Base-by-base conservation (phyloP, 208 protist genomes). In the Leishmania aethiopica region DNA sequence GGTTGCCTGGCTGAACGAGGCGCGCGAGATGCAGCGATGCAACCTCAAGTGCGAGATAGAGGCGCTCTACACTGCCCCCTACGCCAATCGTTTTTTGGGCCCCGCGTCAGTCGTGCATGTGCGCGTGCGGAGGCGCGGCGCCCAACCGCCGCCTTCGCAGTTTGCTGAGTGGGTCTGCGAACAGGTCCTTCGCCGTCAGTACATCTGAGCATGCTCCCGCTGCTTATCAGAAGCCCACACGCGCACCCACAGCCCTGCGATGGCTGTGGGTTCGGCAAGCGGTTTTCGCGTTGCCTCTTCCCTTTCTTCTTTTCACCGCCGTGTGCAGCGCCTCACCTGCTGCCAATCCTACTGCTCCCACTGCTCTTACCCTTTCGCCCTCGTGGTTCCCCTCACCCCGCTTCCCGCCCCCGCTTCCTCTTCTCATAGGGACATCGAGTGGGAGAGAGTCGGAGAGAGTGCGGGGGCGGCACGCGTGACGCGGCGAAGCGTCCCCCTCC, bases 141-240 rank as follows among this genome's bases (percentile, higher is more conserved):
- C 19, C 32, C 57, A 5, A 45, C 47, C 62, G 37, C 64, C 45
- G 64, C 32, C 19, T 25, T 53, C 75, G 62, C 10, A 60, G 45
- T 42, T 25, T 62, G 78, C 47, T 13, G 55, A 55, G 73, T 92
- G 88, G 91, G 86, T 92, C 2, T 77, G 84, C 22, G 80, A 89
- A 37, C 77, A 79, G 42, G 62, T 91, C 22, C 81, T 94, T 42
- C 75, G 80, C 17, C 90, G 82, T 28, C 81, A 87, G 47, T 92
- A 89, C 64, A 81, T 91, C 0, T 87, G 42, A 80, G 15, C 53
- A 51, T 40, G 3, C 28, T 17, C 15, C n/a, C 59, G 37, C 49
- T 70, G 32, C 45, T 47, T 42, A 51, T 69, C 55, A 69, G 64
- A 40, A 10, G 40, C 11, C 2, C 22, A 15, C 40, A 28, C 67